Evolutionary conservation across 768 basidiomycete species (phyloP).

Genomic region (Hericium erinaceus): DNA sequence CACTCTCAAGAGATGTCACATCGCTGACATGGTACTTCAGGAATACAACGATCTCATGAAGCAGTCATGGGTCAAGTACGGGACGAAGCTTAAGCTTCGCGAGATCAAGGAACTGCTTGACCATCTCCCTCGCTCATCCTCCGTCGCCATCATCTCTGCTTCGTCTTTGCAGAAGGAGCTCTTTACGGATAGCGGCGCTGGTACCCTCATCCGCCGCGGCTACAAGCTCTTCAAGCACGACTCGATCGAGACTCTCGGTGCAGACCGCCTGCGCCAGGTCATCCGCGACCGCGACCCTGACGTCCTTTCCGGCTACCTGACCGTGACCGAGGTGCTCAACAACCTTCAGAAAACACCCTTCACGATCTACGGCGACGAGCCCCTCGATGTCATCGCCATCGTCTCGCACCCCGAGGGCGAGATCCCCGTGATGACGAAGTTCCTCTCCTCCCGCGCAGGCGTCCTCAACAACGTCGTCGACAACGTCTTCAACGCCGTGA

Average conservation of each 20-base stretch:
- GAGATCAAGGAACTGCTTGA: conserved; percentile 99
- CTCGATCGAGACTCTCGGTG: conserved; percentile 74
- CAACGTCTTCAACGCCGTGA: conserved; percentile 95
- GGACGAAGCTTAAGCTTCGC: conserved; percentile 96
- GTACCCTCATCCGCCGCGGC: conserved; percentile 94
- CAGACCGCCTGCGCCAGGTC: conserved; percentile 90
- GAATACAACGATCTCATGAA: conserved; percentile 97
- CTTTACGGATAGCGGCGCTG: conserved; percentile 96
- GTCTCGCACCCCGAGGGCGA: conserved; percentile 88
- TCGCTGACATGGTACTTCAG: conserved; percentile 27
- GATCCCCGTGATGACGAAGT: conserved; percentile 85
- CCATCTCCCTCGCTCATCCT: conserved; percentile 94
- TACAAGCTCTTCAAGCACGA: conserved; percentile 94
- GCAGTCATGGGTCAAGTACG: conserved; percentile 97
- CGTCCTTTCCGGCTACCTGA: conserved; percentile 70
- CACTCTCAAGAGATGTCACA: neutral
- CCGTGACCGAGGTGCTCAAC: conserved; percentile 81
- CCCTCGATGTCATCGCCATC: conserved; percentile 89
- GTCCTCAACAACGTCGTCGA: conserved; percentile 92
- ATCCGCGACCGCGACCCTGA: conserved; percentile 95
- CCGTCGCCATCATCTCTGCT: conserved; percentile 95
- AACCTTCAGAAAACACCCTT: conserved; percentile 75
- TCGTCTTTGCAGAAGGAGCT: conserved; percentile 92
- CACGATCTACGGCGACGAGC: conserved; percentile 98
- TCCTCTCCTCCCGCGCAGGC: conserved; percentile 81